These are phyloP conservation scores for Umbelopsis vinacea DNA, from an alignment of 192 early-diverging fungal genomes.

Conservation along the genomic window DNA sequence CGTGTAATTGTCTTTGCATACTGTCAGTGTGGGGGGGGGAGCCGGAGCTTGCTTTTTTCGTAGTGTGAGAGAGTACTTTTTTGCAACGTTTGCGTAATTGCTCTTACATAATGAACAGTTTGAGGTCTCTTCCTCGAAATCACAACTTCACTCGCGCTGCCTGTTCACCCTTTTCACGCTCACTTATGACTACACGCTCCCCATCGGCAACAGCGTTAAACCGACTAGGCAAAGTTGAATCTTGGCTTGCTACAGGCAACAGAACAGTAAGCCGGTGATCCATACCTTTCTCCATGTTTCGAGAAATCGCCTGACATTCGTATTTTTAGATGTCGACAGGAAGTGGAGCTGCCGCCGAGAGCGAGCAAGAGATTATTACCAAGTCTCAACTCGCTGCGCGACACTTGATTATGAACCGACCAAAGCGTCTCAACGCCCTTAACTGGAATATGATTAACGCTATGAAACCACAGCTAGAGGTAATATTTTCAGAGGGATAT, in stretches of 20 bases:
- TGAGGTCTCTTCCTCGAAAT: constrained; percentile 1
- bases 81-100: not conserved
- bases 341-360: not conserved
- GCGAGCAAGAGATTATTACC: not conserved
- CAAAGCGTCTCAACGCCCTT: constrained; percentile 84
- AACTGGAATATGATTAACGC: constrained; percentile 82
- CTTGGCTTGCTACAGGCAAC: not conserved
- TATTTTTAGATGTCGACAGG: constrained; percentile 2
- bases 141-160: not conserved
- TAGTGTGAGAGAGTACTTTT: not conserved
- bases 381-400: constrained; percentile 48
- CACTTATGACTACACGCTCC: not conserved
- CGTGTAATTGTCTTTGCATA: no score
- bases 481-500: constrained; percentile 28
- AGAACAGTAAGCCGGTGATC: not conserved
- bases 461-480: constrained; percentile 81
- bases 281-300: not conserved
- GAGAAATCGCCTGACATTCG: not conserved
- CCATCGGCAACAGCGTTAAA: constrained; percentile 4
- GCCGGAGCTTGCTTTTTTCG: no score
- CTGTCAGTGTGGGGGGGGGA: no score
- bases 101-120: constrained; percentile 16
- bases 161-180: not conserved
- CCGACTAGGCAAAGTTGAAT: constrained; percentile 1
- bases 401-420: constrained; percentile 75